Conservation (phyloP, 495 filamentous ascomycete species). For the Poronia punctata region DNA sequence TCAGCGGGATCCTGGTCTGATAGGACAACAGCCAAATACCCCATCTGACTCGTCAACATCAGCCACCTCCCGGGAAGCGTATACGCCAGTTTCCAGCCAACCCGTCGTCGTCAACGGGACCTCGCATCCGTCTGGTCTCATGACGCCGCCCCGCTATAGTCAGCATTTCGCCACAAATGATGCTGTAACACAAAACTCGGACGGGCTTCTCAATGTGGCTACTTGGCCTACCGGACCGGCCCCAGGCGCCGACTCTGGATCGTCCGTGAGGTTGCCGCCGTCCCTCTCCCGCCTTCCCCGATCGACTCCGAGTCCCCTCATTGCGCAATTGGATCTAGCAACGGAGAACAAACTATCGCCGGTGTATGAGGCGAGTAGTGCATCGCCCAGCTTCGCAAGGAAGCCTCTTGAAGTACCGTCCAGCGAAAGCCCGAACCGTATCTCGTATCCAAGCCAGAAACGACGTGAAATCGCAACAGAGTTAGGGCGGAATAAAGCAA, state of each 20-base stretch:
- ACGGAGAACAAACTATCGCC: slow-evolving; percentile 43
- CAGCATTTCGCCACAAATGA: slow-evolving; percentile 18
- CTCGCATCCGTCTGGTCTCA: slow-evolving; percentile 9
- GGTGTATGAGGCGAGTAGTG: slow-evolving; percentile 47
- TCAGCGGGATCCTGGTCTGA: slow-evolving; percentile 23
- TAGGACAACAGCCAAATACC: slow-evolving; percentile 14
- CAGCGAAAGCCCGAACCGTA: slow-evolving; percentile 12
- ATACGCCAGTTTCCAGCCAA: slow-evolving; percentile 27
- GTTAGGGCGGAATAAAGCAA: slow-evolving; percentile 25
- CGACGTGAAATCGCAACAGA: slow-evolving; percentile 25
- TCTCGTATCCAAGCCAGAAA: slow-evolving; percentile 13
- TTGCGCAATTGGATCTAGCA: slow-evolving; percentile 42
- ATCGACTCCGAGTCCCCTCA: slow-evolving; percentile 28
- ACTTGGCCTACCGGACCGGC: slow-evolving; percentile 5
- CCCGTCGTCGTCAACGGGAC: slow-evolving; percentile 48
- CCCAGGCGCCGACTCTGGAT: neutral
- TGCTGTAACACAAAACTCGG: slow-evolving; percentile 3
- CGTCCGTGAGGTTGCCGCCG: slow-evolving; percentile 6
- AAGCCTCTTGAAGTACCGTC: slow-evolving; percentile 30
- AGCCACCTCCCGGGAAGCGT: slow-evolving; percentile 13
- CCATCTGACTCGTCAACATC: slow-evolving; percentile 10
- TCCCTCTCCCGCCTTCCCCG: slow-evolving; percentile 27
- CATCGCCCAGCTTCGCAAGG: slow-evolving; percentile 38
- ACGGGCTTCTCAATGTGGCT: slow-evolving; percentile 9
- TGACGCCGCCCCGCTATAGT: slow-evolving; percentile 4